Conservation (phyloP, 2,329 filamentous ascomycete genomes). For the Fusarium mangiferae region DNA sequence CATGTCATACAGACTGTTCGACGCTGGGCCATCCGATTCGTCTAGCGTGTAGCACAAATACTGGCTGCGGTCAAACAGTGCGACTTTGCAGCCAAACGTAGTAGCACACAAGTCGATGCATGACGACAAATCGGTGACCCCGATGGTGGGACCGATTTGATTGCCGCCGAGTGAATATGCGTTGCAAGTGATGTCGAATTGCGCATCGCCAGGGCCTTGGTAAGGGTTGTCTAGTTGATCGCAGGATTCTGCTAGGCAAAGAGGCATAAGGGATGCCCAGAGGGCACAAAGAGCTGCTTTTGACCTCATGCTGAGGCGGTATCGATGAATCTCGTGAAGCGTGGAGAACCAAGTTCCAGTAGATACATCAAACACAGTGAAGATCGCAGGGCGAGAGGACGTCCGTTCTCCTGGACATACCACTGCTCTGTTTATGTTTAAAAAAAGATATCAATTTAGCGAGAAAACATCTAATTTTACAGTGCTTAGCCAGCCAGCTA, state of each 20-base stretch:
- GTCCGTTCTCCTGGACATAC: neutral
- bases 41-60: fast-evolving
- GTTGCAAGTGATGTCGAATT: neutral
- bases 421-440: neutral
- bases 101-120: fast-evolving
- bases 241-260: neutral
- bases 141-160: neutral
- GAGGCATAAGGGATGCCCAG: neutral
- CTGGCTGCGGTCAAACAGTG: neutral
- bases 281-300: neutral
- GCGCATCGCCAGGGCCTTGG: neutral
- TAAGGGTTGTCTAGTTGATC: neutral
- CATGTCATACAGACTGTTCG: neutral
- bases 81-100: fast-evolving
- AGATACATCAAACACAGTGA: fast-evolving
- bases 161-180: neutral
- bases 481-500: neutral
- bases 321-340: neutral
- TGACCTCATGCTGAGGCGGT: neutral
- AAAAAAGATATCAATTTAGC: no score
- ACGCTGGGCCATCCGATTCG: neutral
- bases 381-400: no score
- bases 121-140: fast-evolving
- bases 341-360: fast-evolving
- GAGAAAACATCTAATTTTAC: neutral